Conservation (phyloP, 768 basidiomycete species). For the Mycena venus region DNA sequence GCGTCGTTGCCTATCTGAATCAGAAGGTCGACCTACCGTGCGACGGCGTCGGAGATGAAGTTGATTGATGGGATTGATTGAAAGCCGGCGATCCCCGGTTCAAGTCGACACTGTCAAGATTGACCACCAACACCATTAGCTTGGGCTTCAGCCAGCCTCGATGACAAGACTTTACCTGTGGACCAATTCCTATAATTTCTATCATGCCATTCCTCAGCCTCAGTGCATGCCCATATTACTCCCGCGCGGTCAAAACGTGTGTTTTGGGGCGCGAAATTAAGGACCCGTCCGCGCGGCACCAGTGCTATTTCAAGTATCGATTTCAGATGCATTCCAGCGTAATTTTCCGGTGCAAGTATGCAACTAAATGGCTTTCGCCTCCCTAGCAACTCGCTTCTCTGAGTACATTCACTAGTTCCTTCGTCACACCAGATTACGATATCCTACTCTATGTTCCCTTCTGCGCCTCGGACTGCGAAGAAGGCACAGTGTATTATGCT, state of each 20-base stretch:
- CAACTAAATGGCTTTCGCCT: not conserved
- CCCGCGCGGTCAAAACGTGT: too few species aligned
- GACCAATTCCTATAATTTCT: not conserved
- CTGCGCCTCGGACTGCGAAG: not conserved
- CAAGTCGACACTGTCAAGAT: too few species aligned
- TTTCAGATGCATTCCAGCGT: not conserved
- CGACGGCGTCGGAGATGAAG: not conserved
- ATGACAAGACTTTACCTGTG: not conserved
- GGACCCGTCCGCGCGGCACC: not conserved
- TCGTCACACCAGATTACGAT: not conserved
- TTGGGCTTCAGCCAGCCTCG: not conserved
- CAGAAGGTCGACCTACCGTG: not conserved
- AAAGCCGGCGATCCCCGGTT: not conserved
- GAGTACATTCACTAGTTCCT: not conserved
- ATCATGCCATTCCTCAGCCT: not conserved
- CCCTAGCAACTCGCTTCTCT: not conserved
- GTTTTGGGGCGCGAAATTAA: constrained; percentile 1
- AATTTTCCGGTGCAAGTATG: not conserved
- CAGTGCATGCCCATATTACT: not conserved
- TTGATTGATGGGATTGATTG: too few species aligned
- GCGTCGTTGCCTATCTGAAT: too few species aligned
- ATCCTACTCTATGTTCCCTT: not conserved
- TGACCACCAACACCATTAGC: not conserved
- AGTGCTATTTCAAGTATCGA: not conserved
- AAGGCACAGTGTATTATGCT: not conserved